Base-by-base conservation (phyloP, 768 basidiomycete genomes). In the Tephrocybe rancida region DNA sequence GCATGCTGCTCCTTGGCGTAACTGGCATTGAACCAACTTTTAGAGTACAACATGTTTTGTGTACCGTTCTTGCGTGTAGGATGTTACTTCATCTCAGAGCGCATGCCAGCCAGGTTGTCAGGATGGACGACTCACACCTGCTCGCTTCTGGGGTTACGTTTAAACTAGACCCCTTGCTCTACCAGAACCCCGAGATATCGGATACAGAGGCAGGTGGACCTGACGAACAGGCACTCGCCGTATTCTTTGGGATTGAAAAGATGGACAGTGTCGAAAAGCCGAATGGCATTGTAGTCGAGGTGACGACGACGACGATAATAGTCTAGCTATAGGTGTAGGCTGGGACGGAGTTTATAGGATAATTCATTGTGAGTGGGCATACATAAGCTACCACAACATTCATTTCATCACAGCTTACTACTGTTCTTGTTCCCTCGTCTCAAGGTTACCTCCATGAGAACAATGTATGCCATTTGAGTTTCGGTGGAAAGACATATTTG, bases 401-500 rank as follows among this genome's bases (percentile, higher is more conserved):
- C 29, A 30, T 5, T 6, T 30, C 29, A 30, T 37, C 35, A 37
- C 14, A 70, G 48, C 45, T 66, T 68, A 16, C 58, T 52, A 13
- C 41, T 26, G 19, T 60, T 57, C 48, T 58, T 57, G 44, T 62
- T 63, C 10, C 61, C 68, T 55, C 62, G 67, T 58, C 64, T 64
- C 46, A 61, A 59, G 52, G 76, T 78, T 30, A 74, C 73, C 54
- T 70, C 72, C 57, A 74, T 70, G 1, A 77, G 74, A 6, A 86
- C 55, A 5, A 72, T 67, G 57, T 85, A 65, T 1, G 79, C 77
- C 82, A 87, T 82, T 65, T 88, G 86, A 11, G 79, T 83, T 10
- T 83, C 77, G 21, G 79, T 73, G 14, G 80, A 84, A 25, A 88
- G 68, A 58, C 87, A 88, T n/a, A 81, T 70, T 59, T 87, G 85